A percentile compares a stretch with the other conserved stretches of the same genome.
These are phyloP conservation scores for Neospermospora avenae DNA, from an alignment of 2,329 filamentous ascomycete genomes.

Conservation along the genomic window DNA sequence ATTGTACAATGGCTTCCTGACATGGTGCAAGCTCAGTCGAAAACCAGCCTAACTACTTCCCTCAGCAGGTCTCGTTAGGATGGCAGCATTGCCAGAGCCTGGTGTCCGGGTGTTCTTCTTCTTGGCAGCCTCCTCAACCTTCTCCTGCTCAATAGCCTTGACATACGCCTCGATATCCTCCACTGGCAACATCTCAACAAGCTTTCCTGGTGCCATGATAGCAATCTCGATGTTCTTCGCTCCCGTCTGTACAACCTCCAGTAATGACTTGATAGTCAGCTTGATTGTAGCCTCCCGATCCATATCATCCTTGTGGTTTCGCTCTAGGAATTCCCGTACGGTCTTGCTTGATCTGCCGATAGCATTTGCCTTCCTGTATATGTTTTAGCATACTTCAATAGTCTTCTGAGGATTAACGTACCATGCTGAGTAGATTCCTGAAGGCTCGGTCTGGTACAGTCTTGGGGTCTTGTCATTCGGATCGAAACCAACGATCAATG, in stretches of 20 bases:
- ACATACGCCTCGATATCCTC: conserved; percentile 97
- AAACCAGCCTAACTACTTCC: conserved; percentile 18
- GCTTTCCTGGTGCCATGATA: conserved; percentile 90
- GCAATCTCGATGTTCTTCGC: conserved; percentile 99
- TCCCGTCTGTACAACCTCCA: conserved; percentile 97
- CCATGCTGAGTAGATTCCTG: conserved; percentile 98
- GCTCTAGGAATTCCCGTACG: conserved; percentile 95
- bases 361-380: conserved; percentile 90
- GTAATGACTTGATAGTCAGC: conserved; percentile 93
- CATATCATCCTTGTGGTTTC: conserved; percentile 98
- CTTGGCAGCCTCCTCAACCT: conserved; percentile 96
- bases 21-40: conserved; percentile 21
- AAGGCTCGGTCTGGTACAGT: conserved; percentile 98
- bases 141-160: conserved; percentile 98
- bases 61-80: conserved; percentile 58
- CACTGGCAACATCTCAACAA: conserved; percentile 87
- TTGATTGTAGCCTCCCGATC: conserved; percentile 94
- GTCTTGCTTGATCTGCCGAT: conserved; percentile 99
- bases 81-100: conserved; percentile 68
- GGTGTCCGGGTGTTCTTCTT: conserved; percentile 82
- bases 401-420: conserved; percentile 43
- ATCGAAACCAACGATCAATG: conserved; percentile 97
- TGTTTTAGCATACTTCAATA: conserved; percentile 15
- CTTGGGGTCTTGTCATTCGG: conserved; percentile 83
- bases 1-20: conserved; percentile 35